A percentile compares a stretch with the other conserved stretches of the same genome.
phyloP scores from a whole-genome alignment of 164 flowering plant genomes.

The grape (Vitis vinifera) region DNA sequence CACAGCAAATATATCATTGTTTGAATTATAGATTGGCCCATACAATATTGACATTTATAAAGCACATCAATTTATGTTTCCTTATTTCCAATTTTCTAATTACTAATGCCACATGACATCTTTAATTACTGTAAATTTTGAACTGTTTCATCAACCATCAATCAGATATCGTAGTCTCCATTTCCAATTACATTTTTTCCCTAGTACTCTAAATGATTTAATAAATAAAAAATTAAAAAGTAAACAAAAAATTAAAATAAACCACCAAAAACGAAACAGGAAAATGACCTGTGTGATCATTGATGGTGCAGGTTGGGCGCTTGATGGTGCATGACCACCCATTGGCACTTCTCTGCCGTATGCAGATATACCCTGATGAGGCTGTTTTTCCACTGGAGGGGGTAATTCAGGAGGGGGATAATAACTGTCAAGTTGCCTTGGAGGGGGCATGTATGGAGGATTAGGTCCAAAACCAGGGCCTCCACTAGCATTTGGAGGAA shows the following conservation, averaged over 20 bases:
- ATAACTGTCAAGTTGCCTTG: conserved; percentile 71
- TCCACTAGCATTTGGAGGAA: conserved; percentile 52
- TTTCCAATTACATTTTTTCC: too few species aligned
- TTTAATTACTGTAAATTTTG: too few species aligned
- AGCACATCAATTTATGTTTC: too few species aligned
- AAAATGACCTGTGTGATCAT: conserved; percentile 62
- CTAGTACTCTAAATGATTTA: too few species aligned
- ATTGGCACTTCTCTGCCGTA: conserved; percentile 80
- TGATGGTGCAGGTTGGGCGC: conserved; percentile 54
- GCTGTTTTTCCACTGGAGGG: conserved; percentile 75
- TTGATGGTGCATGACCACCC: conserved; percentile 56
- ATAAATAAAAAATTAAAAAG: neutral
- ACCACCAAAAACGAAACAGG: neutral
- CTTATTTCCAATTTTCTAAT: too few species aligned
- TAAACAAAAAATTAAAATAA: neutral
- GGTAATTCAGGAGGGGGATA: conserved; percentile 67
- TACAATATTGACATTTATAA: too few species aligned
- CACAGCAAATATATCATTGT: too few species aligned
- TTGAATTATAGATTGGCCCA: too few species aligned
- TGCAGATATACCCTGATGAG: conserved; percentile 69
- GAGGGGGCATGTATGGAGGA: conserved; percentile 83
- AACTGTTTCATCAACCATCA: too few species aligned
- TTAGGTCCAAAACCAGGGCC: conserved; percentile 66
- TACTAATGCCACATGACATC: too few species aligned
- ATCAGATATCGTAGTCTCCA: too few species aligned